These are phyloP conservation scores for Penicillium alfredii DNA, from an alignment of 495 filamentous ascomycete species.

Conservation along the genomic window DNA sequence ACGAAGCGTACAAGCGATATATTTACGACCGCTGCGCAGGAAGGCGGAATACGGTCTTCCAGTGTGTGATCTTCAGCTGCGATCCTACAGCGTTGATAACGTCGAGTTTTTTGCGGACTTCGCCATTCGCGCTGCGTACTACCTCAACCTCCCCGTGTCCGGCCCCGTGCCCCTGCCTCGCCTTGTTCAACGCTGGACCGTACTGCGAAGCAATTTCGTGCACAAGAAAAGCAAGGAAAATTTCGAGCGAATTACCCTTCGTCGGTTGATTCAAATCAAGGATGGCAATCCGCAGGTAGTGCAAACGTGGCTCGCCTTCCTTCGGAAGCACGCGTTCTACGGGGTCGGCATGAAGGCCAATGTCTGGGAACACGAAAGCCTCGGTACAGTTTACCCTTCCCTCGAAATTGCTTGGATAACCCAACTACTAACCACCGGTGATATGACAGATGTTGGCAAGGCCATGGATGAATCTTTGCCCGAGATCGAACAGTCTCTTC, in stretches of 20 bases:
- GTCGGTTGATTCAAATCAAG: constrained; percentile 85
- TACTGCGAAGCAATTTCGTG: constrained; percentile 82
- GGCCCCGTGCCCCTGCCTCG: constrained; percentile 87
- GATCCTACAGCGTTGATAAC: constrained; percentile 85
- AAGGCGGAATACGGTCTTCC: constrained; percentile 67
- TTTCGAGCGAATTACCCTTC: constrained; percentile 83
- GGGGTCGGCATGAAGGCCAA: constrained; percentile 99
- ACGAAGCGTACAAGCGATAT: constrained; percentile 74
- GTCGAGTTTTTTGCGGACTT: constrained; percentile 95
- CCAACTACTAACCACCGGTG: constrained; percentile 6
- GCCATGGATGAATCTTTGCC: constrained; percentile 55
- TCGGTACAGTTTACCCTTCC: constrained; percentile 43
- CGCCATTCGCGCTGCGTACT: constrained; percentile 90
- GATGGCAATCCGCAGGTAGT: constrained; percentile 88
- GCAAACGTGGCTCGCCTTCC: constrained; percentile 82
- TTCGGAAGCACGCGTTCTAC: constrained; percentile 85
- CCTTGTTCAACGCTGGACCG: constrained; percentile 87
- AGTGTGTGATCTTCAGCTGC: constrained; percentile 83
- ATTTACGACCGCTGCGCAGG: constrained; percentile 78
- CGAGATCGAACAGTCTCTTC: constrained; percentile 54
- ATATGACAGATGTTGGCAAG: constrained; percentile 53
- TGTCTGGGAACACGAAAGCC: constrained; percentile 75
- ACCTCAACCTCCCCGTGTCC: constrained; percentile 75
- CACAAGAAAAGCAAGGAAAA: constrained; percentile 98
- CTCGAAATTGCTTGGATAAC: neutral